A percentile compares a stretch with the other conserved stretches of the same genome.
These are phyloP conservation scores for Phoma sp. DNA, from an alignment of 2,329 filamentous ascomycete species.

Conservation along the genomic window DNA sequence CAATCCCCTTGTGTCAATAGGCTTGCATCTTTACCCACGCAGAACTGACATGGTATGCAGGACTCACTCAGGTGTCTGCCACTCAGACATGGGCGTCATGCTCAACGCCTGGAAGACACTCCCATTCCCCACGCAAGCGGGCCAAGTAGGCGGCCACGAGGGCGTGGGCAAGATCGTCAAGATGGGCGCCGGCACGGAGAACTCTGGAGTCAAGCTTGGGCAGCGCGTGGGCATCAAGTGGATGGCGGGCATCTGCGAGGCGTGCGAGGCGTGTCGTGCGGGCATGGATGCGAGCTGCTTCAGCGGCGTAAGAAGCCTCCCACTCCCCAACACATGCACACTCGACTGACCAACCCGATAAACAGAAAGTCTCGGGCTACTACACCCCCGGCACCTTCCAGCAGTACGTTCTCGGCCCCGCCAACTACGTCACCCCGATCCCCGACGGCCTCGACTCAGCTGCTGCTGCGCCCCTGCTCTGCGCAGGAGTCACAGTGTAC, in stretches of 20 bases:
- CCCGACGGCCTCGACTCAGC: constrained; percentile 65
- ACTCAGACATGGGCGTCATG: constrained; percentile 63
- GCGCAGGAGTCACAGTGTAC: constrained; percentile 72
- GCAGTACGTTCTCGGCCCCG: constrained; percentile 68
- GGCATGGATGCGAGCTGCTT: constrained; percentile 52
- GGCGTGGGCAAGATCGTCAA: constrained; percentile 70
- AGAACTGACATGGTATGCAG: constrained; percentile 7
- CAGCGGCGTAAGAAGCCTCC: constrained; percentile 34
- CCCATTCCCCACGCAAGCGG: constrained; percentile 63
- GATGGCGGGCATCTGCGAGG: constrained; percentile 62
- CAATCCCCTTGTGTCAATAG: neutral
- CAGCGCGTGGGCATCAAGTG: constrained; percentile 75
- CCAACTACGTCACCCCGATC: constrained; percentile 73
- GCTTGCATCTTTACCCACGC: too few species aligned
- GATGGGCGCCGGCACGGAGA: constrained; percentile 65
- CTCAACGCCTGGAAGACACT: constrained; percentile 61
- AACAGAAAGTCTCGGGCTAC: constrained; percentile 65
- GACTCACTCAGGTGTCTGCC: constrained; percentile 69
- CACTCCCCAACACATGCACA: neutral
- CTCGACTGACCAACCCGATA: neutral
- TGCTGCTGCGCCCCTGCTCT: constrained; percentile 68
- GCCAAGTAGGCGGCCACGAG: constrained; percentile 73
- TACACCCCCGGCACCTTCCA: constrained; percentile 76
- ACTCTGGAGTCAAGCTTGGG: constrained; percentile 65
- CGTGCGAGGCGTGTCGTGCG: constrained; percentile 46